These are phyloP conservation scores for Phellinidium pouzarii DNA, from an alignment of 1,284 basidiomycete genomes.

Conservation along the genomic window DNA sequence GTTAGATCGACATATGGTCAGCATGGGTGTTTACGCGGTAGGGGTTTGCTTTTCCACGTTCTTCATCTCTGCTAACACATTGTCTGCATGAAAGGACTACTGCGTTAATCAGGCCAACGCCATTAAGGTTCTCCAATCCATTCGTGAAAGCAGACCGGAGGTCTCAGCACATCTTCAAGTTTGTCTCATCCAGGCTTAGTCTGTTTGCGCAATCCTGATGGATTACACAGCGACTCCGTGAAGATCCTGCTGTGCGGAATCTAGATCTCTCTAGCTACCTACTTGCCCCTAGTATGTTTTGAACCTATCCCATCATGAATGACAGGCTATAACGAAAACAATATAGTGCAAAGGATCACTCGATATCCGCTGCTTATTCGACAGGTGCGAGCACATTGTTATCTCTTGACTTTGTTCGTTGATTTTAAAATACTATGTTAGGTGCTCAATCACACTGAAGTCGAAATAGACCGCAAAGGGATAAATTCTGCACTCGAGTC, in stretches of 20 bases:
- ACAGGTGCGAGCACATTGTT: conserved; percentile 41
- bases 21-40: conserved; percentile 77
- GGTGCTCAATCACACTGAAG: conserved; percentile 77
- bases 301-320: background rate
- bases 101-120: conserved; percentile 86
- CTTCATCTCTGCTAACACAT: conserved; percentile 19
- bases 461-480: conserved; percentile 45
- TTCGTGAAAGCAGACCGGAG: conserved; percentile 62
- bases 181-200: background rate
- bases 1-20: conserved; percentile 64
- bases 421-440: conserved; percentile 26
- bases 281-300: conserved; percentile 74
- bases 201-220: background rate
- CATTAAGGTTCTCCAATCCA: conserved; percentile 69
- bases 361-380: conserved; percentile 85
- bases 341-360: conserved; percentile 88
- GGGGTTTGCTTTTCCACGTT: conserved; percentile 19
- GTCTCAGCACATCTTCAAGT: conserved; percentile 69
- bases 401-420: background rate
- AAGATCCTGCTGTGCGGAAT: conserved; percentile 69
- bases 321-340: background rate
- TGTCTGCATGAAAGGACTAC: conserved; percentile 60
- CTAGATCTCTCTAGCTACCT: conserved; percentile 89
- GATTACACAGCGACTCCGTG: conserved; percentile 48
- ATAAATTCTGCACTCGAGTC: conserved; percentile 54